These are phyloP conservation scores for Komagataella mondaviorum DNA, from an alignment of 805 yeast genomes.

Conservation along the genomic window DNA sequence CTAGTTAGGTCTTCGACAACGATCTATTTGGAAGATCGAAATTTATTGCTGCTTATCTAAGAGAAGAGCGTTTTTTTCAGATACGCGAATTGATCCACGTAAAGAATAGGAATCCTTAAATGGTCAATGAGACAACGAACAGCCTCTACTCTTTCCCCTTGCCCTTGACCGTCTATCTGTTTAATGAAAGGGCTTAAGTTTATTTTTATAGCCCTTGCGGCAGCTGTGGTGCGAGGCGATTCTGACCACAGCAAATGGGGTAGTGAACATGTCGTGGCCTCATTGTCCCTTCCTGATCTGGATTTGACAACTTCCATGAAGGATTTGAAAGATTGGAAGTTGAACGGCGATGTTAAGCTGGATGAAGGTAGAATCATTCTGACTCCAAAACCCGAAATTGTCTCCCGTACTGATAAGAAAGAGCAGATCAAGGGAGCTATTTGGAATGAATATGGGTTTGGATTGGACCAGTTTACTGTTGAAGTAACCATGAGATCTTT, in stretches of 20 bases:
- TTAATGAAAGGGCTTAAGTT: not conserved
- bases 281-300: slow-evolving; percentile 1
- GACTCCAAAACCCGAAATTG: slow-evolving; percentile 25
- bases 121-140: not conserved
- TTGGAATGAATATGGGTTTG: slow-evolving; percentile 23
- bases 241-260: not conserved
- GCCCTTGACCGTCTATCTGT: not conserved
- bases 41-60: not conserved
- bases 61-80: not conserved
- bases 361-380: slow-evolving; percentile 40
- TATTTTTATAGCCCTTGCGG: not conserved
- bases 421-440: slow-evolving; percentile 26
- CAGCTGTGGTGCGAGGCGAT: not conserved
- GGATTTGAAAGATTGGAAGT: slow-evolving; percentile 3
- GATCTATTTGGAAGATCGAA: not conserved
- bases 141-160: not conserved
- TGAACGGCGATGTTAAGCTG: slow-evolving; percentile 23
- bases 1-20: no score
- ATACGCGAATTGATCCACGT: not conserved
- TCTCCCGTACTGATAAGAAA: slow-evolving; percentile 10
- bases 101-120: not conserved
- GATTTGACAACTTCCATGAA: not conserved
- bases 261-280: not conserved
- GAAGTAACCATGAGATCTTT: slow-evolving; percentile 53
- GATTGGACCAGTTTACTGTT: slow-evolving; percentile 24